Base-by-base conservation (phyloP, 2,329 filamentous ascomycete species). In the Fusarium sp. region DNA sequence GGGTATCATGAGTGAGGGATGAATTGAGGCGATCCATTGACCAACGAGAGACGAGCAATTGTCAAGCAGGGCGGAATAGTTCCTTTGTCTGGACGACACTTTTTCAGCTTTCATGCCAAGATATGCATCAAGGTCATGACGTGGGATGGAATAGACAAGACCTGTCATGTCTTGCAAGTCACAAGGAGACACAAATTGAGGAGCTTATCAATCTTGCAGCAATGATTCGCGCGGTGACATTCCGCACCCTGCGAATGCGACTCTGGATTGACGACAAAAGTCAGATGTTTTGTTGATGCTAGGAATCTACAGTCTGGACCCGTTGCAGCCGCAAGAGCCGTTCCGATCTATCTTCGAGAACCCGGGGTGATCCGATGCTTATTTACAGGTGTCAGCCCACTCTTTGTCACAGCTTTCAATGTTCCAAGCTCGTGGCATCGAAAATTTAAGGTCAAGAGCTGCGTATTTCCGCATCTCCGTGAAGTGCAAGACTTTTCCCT, bases 381-480 rank as follows among this genome's bases (percentile, higher is more conserved):
- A 36, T 56, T 66, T 36, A 42, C 22, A 38, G 15, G 48, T 65
- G 63, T 78, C 77, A 78, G 77, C 54, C 75, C 77, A 78, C 52
- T 78, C 20, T 78, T 59, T 78, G 77, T 78, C 77, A 78, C 34
- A 48, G 57, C 58, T 67, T 77, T 57, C n/a, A n/a, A 18, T 9
- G 48, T 42, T 58, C 56, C 52, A 68, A 61, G 69, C 66, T 55
- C 58, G 70, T 74, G 68, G 66, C 67, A 61, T 62, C 52, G 30
- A 64, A 59, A 68, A 59, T 55, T 70, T 50, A 68, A 47, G 45
- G 32, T 47, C 42, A 50, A 62, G 34, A 45, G 57, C 54, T 74
- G 61, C 14, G 22, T 54, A 78, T 78, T 77, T 78, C 76, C 76
- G 76, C 73, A 71, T 78, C 76, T 78, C 76, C 76, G 76, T 63